Percentiles rank a stretch among this genome's conserved stretches.
Conservation (phyloP, 208 protist species). For the Herpetomonas samuelpessoai region DNA sequence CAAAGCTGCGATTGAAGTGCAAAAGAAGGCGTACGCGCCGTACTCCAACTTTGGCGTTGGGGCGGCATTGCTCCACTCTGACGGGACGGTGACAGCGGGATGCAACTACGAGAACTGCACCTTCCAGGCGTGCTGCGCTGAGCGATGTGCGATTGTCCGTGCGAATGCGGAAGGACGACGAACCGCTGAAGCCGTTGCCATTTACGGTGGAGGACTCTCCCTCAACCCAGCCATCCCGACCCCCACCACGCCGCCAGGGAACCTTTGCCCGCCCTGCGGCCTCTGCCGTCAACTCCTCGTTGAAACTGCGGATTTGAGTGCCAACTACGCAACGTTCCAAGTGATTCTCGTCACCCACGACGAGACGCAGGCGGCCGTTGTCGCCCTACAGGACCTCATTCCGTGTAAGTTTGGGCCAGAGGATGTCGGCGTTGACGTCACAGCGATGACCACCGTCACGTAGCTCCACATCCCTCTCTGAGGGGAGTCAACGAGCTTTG, state of each 20-base stretch:
- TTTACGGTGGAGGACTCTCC: slow-evolving; percentile 51
- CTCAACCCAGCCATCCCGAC: slow-evolving; percentile 14
- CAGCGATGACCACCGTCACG: too few relatives aligned
- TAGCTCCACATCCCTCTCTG: too few relatives aligned
- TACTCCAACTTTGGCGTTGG: slow-evolving; percentile 85
- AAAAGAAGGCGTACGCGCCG: slow-evolving; percentile 53
- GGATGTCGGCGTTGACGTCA: slow-evolving; percentile 70
- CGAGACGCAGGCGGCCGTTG: slow-evolving; percentile 37
- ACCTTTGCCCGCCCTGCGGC: slow-evolving; percentile 72
- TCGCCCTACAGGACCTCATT: slow-evolving; percentile 57
- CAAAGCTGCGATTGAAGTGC: slow-evolving; percentile 47
- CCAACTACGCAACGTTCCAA: slow-evolving; percentile 61
- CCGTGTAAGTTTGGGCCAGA: slow-evolving; percentile 72
- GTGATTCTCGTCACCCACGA: slow-evolving; percentile 66
- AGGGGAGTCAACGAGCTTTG: too few relatives aligned
- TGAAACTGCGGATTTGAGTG: slow-evolving; percentile 75
- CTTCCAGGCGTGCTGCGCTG: slow-evolving; percentile 74
- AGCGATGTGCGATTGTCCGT: slow-evolving; percentile 81
- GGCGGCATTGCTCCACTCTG: slow-evolving; percentile 69
- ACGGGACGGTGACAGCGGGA: slow-evolving; percentile 54
- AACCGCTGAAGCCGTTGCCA: slow-evolving; percentile 64
- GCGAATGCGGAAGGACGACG: slow-evolving; percentile 70
- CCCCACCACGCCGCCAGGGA: slow-evolving; percentile 21
- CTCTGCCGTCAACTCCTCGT: slow-evolving; percentile 81
- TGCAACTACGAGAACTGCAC: slow-evolving; percentile 90